Conservation (phyloP, 805 yeast species). For the Lipomyces sp. region DNA sequence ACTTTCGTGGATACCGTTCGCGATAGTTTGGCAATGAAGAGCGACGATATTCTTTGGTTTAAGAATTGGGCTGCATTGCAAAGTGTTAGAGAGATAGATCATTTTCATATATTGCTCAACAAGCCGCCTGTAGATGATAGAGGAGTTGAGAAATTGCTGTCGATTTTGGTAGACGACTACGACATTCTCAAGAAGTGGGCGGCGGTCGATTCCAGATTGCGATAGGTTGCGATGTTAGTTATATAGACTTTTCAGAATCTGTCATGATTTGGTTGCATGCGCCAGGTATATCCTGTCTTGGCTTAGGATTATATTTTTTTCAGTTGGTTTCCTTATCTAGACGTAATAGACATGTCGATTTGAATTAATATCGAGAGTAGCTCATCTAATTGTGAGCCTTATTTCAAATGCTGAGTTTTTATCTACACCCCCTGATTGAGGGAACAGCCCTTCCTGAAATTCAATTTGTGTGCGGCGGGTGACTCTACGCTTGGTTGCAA, state of each 20-base stretch:
- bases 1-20: conserved; percentile 50
- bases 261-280: neutral
- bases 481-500: no score
- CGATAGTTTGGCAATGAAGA: conserved; percentile 46
- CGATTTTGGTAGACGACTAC: conserved; percentile 21
- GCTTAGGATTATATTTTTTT: neutral
- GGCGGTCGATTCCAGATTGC: conserved; percentile 18
- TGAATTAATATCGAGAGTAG: no score
- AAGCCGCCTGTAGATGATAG: conserved; percentile 36
- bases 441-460: no score
- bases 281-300: neutral
- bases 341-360: no score
- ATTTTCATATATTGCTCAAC: conserved; percentile 57
- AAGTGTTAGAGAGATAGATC: conserved; percentile 60
- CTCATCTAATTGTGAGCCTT: no score
- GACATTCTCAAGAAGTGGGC: conserved; percentile 24
- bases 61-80: conserved; percentile 62
- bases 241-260: neutral
- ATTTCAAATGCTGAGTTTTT: no score
- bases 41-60: conserved; percentile 57
- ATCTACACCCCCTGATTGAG: no score
- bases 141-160: conserved; percentile 18
- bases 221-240: neutral
- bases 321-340: no score
- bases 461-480: no score